These are phyloP conservation scores for Carex sylvatica DNA, from an alignment of 202 grass and related monocot species.

Conservation along the genomic window DNA sequence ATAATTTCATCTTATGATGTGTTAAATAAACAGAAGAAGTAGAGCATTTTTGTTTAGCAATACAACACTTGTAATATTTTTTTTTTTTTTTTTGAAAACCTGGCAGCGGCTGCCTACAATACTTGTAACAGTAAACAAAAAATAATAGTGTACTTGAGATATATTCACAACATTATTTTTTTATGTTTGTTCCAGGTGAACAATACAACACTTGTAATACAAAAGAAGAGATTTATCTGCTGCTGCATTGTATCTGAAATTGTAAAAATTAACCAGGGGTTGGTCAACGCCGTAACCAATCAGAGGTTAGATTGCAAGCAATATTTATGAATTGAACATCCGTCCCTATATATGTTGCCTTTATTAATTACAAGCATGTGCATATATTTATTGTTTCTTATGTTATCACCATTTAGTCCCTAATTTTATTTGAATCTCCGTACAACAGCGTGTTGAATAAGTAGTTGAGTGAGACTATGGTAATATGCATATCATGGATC, in stretches of 20 bases:
- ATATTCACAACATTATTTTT: too few relatives aligned
- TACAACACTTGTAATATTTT: background rate
- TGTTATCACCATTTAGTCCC: constrained; percentile 15
- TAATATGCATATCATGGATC: too few relatives aligned
- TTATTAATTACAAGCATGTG: constrained; percentile 8
- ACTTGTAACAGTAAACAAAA: too few relatives aligned
- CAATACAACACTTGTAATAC: too few relatives aligned
- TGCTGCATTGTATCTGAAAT: too few relatives aligned
- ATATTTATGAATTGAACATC: background rate
- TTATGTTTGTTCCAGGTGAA: background rate
- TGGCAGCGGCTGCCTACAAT: too few relatives aligned
- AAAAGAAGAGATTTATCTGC: too few relatives aligned
- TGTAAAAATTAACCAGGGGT: too few relatives aligned
- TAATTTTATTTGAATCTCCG: background rate
- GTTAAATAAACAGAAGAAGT: background rate
- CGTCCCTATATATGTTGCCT: constrained; percentile 1
- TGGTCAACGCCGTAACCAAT: constrained; percentile 25
- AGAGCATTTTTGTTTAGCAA: background rate
- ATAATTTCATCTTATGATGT: background rate
- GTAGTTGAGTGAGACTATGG: too few relatives aligned
- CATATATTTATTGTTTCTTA: background rate
- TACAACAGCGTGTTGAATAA: too few relatives aligned
- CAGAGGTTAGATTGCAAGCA: constrained; percentile 1
- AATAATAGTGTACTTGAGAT: too few relatives aligned
- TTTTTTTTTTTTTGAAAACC: too few relatives aligned